A percentile compares a stretch with the other conserved stretches of the same genome.
Conservation (phyloP, 2,329 filamentous ascomycete species). For the Talaromyces funiculosus region DNA sequence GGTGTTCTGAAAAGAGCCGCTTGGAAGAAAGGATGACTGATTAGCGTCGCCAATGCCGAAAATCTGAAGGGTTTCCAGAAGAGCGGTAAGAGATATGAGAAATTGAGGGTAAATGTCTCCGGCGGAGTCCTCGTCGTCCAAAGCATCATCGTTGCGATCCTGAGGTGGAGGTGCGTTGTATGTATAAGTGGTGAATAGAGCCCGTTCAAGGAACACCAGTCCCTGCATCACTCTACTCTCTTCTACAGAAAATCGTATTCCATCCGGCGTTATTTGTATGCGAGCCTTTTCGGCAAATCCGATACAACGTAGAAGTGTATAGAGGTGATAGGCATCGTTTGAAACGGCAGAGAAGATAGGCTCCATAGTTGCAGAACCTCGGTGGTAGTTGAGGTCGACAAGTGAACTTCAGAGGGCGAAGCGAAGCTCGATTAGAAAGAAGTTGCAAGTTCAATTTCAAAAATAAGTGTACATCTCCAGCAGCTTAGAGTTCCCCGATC, state of each 20-base stretch:
- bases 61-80: constrained; percentile 92
- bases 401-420: constrained; percentile 8
- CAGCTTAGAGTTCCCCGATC: constrained; percentile 23
- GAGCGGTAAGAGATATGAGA: constrained; percentile 76
- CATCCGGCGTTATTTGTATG: constrained; percentile 74
- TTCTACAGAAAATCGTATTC: constrained; percentile 81
- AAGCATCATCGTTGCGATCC: constrained; percentile 20
- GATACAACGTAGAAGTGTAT: constrained; percentile 57
- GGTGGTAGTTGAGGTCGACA: constrained; percentile 13
- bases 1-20: constrained; percentile 59
- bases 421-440: constrained; percentile 10
- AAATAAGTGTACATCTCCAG: constrained; percentile 20
- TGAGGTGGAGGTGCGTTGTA: constrained; percentile 50
- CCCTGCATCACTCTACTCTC: constrained; percentile 89
- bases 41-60: constrained; percentile 65
- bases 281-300: constrained; percentile 55
- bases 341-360: constrained; percentile 57
- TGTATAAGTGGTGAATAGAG: constrained; percentile 79
- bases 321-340: constrained; percentile 56
- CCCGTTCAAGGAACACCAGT: constrained; percentile 78
- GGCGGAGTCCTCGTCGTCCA: constrained; percentile 20
- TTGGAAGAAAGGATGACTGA: constrained; percentile 66
- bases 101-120: constrained; percentile 58
- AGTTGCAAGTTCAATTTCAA: constrained; percentile 22
- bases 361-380: constrained; percentile 19